Conservation (phyloP, 2,329 filamentous ascomycete genomes). For the Sphaceloma murrayae region DNA sequence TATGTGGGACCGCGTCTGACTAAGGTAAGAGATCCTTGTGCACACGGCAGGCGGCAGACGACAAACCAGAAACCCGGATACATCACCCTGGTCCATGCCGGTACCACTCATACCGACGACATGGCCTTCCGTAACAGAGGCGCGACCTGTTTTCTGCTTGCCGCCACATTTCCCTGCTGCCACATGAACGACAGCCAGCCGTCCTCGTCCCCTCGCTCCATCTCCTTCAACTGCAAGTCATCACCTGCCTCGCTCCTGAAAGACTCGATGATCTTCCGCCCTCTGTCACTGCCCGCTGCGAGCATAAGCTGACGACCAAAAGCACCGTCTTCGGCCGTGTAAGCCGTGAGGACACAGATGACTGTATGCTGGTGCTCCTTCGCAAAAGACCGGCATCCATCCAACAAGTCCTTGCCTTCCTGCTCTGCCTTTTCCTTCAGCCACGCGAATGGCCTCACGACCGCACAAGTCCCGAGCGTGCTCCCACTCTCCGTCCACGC, state of each 20-base stretch:
- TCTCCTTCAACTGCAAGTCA: conserved; percentile 45
- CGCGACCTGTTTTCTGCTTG: conserved; percentile 55
- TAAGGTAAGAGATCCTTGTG: too few relatives aligned
- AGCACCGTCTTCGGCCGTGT: conserved; percentile 39
- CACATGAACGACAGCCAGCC: conserved; percentile 50
- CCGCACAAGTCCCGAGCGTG: conserved; percentile 57
- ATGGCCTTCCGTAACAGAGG: conserved; percentile 47
- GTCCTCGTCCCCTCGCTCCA: conserved; percentile 34
- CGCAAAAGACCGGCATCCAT: conserved; percentile 44
- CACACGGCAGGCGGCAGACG: too few relatives aligned
- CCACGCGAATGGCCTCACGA: conserved; percentile 54
- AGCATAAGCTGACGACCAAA: conserved; percentile 61
- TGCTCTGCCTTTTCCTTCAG: conserved; percentile 46
- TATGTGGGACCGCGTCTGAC: too few relatives aligned
- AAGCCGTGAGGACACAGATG: conserved; percentile 61
- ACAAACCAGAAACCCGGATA: too few relatives aligned
- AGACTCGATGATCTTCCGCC: conserved; percentile 40
- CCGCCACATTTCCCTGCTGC: conserved; percentile 52
- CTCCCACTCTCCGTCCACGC: conserved; percentile 53
- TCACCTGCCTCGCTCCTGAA: conserved; percentile 44
- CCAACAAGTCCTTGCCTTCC: conserved; percentile 35
- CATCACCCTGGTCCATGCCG: too few relatives aligned
- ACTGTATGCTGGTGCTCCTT: conserved; percentile 52
- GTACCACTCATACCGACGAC: conserved; percentile 10
- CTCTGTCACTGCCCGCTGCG: conserved; percentile 49